Evolutionary conservation across 2,329 filamentous ascomycete species (phyloP).

Genomic region (Cercospora berteroae): DNA sequence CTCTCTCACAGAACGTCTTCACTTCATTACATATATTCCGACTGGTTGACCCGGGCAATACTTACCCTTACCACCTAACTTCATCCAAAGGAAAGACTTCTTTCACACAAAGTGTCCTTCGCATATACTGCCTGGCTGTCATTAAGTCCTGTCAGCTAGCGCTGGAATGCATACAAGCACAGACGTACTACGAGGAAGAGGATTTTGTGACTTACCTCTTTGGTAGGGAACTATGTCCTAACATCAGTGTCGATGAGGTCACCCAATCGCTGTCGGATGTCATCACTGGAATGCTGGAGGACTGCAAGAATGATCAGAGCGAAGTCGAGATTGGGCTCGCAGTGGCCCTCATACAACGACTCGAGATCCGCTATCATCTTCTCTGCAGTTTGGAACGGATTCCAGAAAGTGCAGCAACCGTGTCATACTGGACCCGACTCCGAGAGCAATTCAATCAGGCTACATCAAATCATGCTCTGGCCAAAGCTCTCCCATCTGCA

Average conservation of each 20-base stretch:
- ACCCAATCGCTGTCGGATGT: slow-evolving; percentile 56
- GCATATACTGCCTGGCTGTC: slow-evolving; percentile 81
- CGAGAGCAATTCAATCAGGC: slow-evolving; percentile 26
- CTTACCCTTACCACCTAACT: slow-evolving; percentile 28
- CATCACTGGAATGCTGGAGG: slow-evolving; percentile 34
- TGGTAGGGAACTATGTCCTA: slow-evolving; percentile 70
- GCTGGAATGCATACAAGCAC: slow-evolving; percentile 71
- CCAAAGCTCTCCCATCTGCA: slow-evolving; percentile 66
- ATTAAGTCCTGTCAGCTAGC: slow-evolving; percentile 80
- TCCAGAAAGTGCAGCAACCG: slow-evolving; percentile 39
- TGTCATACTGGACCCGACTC: slow-evolving; percentile 34
- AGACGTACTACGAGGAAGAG: slow-evolving; percentile 96
- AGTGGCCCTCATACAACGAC: slow-evolving; percentile 44
- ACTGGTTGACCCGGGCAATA: slow-evolving; percentile 65
- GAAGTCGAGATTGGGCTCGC: slow-evolving; percentile 18
- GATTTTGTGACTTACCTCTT: slow-evolving; percentile 95
- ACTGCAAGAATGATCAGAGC: slow-evolving; percentile 43
- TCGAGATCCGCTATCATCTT: slow-evolving; percentile 66
- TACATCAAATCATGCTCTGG: slow-evolving; percentile 62
- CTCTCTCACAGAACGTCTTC: slow-evolving; percentile 89
- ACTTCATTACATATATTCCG: slow-evolving; percentile 88
- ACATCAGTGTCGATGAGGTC: slow-evolving; percentile 59
- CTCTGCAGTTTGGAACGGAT: slow-evolving; percentile 42
- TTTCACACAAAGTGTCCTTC: slow-evolving; percentile 58
- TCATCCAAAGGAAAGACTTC: background rate